Conservation (phyloP, 2,329 filamentous ascomycete species). For the Xylariomycetidae sp. region DNA sequence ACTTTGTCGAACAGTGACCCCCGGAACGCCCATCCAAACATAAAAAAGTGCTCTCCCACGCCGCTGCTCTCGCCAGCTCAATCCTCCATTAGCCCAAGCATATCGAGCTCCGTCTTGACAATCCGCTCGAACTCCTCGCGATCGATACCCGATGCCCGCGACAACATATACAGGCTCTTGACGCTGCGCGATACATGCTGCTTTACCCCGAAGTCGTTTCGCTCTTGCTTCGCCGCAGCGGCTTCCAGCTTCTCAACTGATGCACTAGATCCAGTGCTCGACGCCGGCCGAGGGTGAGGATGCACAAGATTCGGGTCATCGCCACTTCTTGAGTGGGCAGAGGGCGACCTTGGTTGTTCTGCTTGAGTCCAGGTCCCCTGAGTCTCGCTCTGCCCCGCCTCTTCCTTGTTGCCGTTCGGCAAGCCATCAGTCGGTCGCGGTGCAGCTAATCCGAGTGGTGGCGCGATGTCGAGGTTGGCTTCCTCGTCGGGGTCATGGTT, state of each 20-base stretch:
- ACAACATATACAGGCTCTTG: constrained; percentile 68
- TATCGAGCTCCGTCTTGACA: constrained; percentile 64
- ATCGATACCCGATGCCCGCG: constrained; percentile 65
- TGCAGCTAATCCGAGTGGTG: constrained; percentile 28
- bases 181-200: constrained; percentile 74
- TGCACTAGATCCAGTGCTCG: constrained; percentile 51
- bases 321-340: constrained; percentile 27
- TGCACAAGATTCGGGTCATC: constrained; percentile 36
- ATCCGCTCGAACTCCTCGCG: constrained; percentile 68
- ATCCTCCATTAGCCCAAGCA: constrained; percentile 63
- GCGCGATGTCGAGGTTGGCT: constrained; percentile 29
- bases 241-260: constrained; percentile 59
- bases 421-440: constrained; percentile 17
- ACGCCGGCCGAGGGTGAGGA: constrained; percentile 52
- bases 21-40: constrained; percentile 1
- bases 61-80: constrained; percentile 6
- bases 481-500: constrained; percentile 74
- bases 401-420: constrained; percentile 18
- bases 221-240: constrained; percentile 49
- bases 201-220: constrained; percentile 67
- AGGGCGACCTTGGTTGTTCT: constrained; percentile 35
- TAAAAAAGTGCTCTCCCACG: not conserved
- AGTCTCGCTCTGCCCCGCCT: constrained; percentile 29
- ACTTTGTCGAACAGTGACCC: too few species aligned
- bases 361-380: constrained; percentile 38